Evolutionary conservation across 352 stramenopile species (phyloP).

Genomic region (Globisporangium alternatum): DNA sequence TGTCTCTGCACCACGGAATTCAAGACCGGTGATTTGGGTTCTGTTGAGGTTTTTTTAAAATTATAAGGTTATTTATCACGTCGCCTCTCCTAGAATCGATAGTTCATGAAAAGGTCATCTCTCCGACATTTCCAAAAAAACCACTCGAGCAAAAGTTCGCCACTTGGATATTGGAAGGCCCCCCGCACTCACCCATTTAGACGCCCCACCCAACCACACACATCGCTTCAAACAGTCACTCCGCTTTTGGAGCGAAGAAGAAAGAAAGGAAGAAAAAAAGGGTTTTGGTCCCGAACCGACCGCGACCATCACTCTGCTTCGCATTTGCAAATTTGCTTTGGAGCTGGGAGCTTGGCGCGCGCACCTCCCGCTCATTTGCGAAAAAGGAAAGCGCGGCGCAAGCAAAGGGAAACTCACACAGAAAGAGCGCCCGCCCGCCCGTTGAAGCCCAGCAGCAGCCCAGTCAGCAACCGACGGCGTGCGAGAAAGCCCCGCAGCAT

Average conservation of each 20-base stretch:
- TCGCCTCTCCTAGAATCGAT: neutral
- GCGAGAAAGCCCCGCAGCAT: neutral
- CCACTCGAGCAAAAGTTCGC: neutral
- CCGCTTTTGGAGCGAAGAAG: slow-evolving; percentile 1
- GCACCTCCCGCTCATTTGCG: slow-evolving; percentile 36
- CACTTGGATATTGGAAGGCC: slow-evolving; percentile 14
- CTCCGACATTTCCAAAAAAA: slow-evolving; percentile 8
- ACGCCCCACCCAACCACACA: slow-evolving; percentile 6
- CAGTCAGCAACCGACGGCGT: neutral
- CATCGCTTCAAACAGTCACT: slow-evolving; percentile 13
- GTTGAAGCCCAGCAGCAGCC: slow-evolving; percentile 9
- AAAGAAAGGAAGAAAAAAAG: neutral
- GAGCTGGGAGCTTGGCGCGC: slow-evolving; percentile 20
- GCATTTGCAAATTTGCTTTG: slow-evolving; percentile 18
- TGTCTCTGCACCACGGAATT: neutral
- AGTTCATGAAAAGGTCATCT: neutral
- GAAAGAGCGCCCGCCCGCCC: neutral
- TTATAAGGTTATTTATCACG: neutral
- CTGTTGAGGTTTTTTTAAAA: neutral
- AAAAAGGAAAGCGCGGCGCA: slow-evolving; percentile 44
- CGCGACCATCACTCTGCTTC: slow-evolving; percentile 17
- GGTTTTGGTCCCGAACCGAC: slow-evolving; percentile 1
- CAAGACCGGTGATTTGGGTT: neutral
- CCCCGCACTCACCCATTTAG: slow-evolving; percentile 3
- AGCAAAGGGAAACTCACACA: slow-evolving; percentile 6